Base-by-base conservation (phyloP, 1,284 basidiomycete species). In the Leccinum pachyderme region DNA sequence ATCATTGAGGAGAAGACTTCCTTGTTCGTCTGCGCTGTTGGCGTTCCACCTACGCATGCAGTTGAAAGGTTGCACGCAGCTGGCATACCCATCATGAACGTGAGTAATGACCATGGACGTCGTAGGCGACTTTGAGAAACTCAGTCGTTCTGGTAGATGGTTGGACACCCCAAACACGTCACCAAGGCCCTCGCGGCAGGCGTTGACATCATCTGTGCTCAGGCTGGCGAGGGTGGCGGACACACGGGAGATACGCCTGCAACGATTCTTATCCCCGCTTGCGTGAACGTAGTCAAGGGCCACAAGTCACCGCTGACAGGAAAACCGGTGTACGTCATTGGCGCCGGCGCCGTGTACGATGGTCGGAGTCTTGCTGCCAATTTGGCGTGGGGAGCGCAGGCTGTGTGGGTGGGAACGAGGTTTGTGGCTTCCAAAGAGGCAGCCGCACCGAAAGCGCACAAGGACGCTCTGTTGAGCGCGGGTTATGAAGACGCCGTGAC, bases 151-250 rank as follows among this genome's bases (percentile, higher is more conserved):
- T 43, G 32, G 1, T 57, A 84, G 81, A 95, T 95, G 91, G 87
- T 96, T 60, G 93, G 92, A 15, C 87, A 91, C 70, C 90, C 90
- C 5, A 94, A 91, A 71, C 93, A 95, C 71, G 90, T 91, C 46
- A 61, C 75, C 51, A 92, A 93, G 70, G 92, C 92, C 7, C 78
- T 94, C 39, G 87, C 80, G 7, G 86, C 77, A 31, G 93, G 93
- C 47, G 87, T 89, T 35, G 93, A 95, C 67, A 76, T 95, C 59
- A 93, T 95, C 68, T 94, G 91, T 65, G 91, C 91, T 1, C 93
- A 95, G 70, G 91, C 86, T 2, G 89, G 89, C 37, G 91, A 94
- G 72, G 93, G 89, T 41, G 92, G 93, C 54, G 92, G 92, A 24
- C 88, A 91, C 73, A 91, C 88, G 0, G 89, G 88, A 37, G 84